Conservation (phyloP, 192 early-diverging fungal species). For the Coemansia reversa region DNA sequence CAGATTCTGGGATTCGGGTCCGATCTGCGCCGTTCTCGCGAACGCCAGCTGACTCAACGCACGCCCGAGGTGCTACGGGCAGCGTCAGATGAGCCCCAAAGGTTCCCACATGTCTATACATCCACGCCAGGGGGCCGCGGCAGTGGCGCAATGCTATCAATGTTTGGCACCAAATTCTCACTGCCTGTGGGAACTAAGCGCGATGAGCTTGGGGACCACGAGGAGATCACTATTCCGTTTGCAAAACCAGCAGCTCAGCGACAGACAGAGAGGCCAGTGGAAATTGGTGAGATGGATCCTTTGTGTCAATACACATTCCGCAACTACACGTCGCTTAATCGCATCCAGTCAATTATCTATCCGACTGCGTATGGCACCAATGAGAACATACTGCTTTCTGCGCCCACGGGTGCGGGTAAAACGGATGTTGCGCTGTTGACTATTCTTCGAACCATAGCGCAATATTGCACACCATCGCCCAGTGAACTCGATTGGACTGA, state of each 20-base stretch:
- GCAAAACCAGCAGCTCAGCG: slow-evolving; percentile 65
- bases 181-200: slow-evolving; percentile 75
- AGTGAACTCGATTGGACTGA: slow-evolving; percentile 23
- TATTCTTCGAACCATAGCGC: slow-evolving; percentile 76
- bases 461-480: slow-evolving; percentile 68
- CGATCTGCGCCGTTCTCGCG: slow-evolving; percentile 40
- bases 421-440: slow-evolving; percentile 96
- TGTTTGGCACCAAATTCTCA: slow-evolving; percentile 76
- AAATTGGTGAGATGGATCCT: slow-evolving; percentile 70
- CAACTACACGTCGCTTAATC: slow-evolving; percentile 85
- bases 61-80: slow-evolving; percentile 32
- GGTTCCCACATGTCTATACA: slow-evolving; percentile 85
- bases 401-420: slow-evolving; percentile 98
- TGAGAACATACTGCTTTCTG: slow-evolving; percentile 98
- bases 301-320: slow-evolving; percentile 78
- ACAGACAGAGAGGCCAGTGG: slow-evolving; percentile 63
- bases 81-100: slow-evolving; percentile 22
- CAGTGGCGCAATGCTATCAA: slow-evolving; percentile 68
- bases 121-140: slow-evolving; percentile 37
- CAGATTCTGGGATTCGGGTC: slow-evolving; percentile 37
- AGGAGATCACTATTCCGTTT: slow-evolving; percentile 89
- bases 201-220: slow-evolving; percentile 76
- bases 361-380: slow-evolving; percentile 92
- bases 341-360: slow-evolving; percentile 94
- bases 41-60: slow-evolving; percentile 42